Evolutionary conservation across 345 rosid species (phyloP), one percentile per base, ranked within the genome.

Genomic region (Acer saccharum): DNA sequence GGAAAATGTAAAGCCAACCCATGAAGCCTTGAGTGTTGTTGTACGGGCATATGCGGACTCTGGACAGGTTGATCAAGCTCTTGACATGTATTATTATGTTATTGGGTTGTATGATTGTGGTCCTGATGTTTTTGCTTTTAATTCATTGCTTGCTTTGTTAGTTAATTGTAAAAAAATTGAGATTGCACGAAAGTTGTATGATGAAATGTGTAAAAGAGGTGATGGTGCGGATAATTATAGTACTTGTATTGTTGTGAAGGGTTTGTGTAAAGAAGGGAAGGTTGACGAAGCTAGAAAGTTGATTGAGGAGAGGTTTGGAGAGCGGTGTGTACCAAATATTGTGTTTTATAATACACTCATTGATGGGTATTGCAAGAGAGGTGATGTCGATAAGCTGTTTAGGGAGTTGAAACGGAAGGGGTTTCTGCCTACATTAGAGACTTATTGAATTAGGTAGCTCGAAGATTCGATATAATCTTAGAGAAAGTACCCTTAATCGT

Each of bases 281-380:
- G 35, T 32, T 32, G 4, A 32, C 3, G 5, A 32, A 32, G 35
- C 35, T 32, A 32, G 35, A 32, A 32, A 32, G 5, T 32, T 32
- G 35, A 32, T 32, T 32, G 35, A 32, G 35, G 35, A 32, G 35
- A 32, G 35, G 32, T 29, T 29, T 93, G 98, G 99, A 75, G 82
- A 80, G 77, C 90, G 90, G 12, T 95, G 98, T 77, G 66, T 92
- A 60, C 97, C 99, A 0, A 90, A 92, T 81, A 75, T 95, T 62
- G 92, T 92, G 70, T 92, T 92, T 68, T 95, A 93, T 72, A 94
- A 94, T 50, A 86, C 86, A 0, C 84, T 94, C 63, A 90, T 93
- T 76, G 87, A 89, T 83, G 99, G 97, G 1, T 90, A 89, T 74
- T 89, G 90, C 43, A 87, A 84, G 82, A 69, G 70, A 43, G 89